Conservation (phyloP, 2,329 filamentous ascomycete genomes). For the Trichoderma oligosporum region DNA sequence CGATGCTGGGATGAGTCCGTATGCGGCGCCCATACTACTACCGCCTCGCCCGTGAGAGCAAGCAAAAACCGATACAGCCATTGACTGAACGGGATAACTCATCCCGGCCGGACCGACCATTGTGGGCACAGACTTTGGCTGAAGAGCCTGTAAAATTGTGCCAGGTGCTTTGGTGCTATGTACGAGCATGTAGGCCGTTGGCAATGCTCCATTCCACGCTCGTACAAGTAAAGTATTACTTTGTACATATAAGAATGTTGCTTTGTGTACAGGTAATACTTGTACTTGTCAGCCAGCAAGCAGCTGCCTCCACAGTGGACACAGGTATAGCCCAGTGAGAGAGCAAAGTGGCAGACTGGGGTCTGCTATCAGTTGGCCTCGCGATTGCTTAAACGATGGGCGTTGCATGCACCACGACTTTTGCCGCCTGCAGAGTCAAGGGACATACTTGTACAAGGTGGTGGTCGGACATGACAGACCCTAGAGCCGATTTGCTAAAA, state of each 20-base stretch:
- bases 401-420: conserved; percentile 13
- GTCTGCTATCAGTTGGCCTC: conserved; percentile 3
- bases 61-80: conserved; percentile 3
- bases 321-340: conserved; percentile 1
- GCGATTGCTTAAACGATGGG: conserved; percentile 14
- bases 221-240: conserved; percentile 12
- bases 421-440: conserved; percentile 15
- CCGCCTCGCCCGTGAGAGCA: background rate
- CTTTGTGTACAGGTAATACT: conserved; percentile 7
- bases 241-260: conserved; percentile 6
- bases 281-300: conserved; percentile 11
- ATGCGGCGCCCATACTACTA: background rate
- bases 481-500: conserved; percentile 5
- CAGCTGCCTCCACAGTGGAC: conserved; percentile 15
- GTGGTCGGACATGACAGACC: conserved; percentile 3
- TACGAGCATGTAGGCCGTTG: conserved; percentile 11
- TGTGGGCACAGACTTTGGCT: conserved; percentile 14
- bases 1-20: conserved; percentile 2
- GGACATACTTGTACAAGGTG: conserved; percentile 3
- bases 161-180: conserved; percentile 13
- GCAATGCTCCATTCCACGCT: conserved; percentile 14
- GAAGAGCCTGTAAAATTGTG: conserved; percentile 17
- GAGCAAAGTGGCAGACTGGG: background rate
- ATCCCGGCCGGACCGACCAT: conserved; percentile 1
- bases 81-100: background rate